Evolutionary conservation across 192 early-diverging fungal species (phyloP).

Genomic region (Podila verticillata): DNA sequence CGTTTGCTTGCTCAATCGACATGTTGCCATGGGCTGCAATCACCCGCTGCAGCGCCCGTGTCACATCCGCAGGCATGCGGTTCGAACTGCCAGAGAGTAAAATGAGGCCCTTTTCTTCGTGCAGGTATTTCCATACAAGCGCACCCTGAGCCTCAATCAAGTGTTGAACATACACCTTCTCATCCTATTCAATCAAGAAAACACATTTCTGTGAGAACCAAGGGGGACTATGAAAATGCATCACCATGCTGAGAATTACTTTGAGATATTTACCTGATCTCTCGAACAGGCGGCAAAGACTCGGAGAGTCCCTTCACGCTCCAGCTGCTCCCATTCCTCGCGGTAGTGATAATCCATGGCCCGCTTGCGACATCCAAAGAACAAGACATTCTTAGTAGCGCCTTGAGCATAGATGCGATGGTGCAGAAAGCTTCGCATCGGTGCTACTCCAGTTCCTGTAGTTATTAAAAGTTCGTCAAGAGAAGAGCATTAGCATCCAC

Average conservation of each 20-base stretch:
- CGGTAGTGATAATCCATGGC: constrained; percentile 81
- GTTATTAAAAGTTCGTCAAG: neutral
- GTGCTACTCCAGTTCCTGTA: constrained; percentile 88
- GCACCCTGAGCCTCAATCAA: constrained; percentile 64
- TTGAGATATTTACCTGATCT: constrained; percentile 65
- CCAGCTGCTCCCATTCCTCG: constrained; percentile 70
- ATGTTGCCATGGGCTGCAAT: constrained; percentile 64
- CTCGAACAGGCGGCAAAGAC: constrained; percentile 88
- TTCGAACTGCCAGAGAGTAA: constrained; percentile 82
- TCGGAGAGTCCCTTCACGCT: constrained; percentile 57
- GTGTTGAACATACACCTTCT: constrained; percentile 88
- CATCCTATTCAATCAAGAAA: constrained; percentile 48
- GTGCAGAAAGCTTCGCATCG: constrained; percentile 72
- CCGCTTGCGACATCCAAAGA: constrained; percentile 85
- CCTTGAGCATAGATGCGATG: constrained; percentile 45
- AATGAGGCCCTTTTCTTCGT: constrained; percentile 63
- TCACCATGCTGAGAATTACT: constrained; percentile 35
- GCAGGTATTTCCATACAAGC: constrained; percentile 73
- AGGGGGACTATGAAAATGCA: neutral
- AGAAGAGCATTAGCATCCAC: neutral
- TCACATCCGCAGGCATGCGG: constrained; percentile 79
- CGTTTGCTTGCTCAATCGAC: constrained; percentile 63
- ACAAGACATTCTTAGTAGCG: constrained; percentile 71
- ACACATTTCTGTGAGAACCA: neutral
- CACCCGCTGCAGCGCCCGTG: constrained; percentile 66